Base-by-base conservation (phyloP, 1,139 yeast genomes). In the Zygoascus sp. region DNA sequence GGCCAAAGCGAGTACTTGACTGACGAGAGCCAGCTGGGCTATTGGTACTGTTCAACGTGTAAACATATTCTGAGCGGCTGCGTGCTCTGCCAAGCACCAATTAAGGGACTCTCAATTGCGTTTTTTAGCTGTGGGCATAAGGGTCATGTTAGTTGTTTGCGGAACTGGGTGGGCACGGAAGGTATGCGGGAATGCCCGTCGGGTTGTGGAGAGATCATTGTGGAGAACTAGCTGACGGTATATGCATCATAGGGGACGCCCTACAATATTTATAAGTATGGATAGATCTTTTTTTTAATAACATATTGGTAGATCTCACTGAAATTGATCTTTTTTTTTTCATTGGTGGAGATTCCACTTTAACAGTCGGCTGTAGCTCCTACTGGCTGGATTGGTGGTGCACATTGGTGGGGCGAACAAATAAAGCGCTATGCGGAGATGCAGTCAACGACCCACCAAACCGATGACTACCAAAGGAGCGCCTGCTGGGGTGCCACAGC, bases 11-110 rank as follows among this genome's bases (percentile, higher is more conserved):
- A 34, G 46, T 58, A 55, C 8, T 56, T 52, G 16, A 56, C 39
- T 13, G 19, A 21, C 8, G 47, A 44, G 17, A 11, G 42, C 47
- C 52, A 67, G 13, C 74, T 77, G 57, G 95, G 94, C 0, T 82
- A 75, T 57, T 89, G 96, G 96, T 86, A 81, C 62, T 90, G 97
- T 67, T 88, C 81, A 45, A 73, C 73, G 37, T 90, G 97, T 62
- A 68, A 72, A 2, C 69, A 66, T 40, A 70, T 72, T 23, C 82
- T 79, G 53, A 82, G 78, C 53, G 77, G 80, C 37, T 92, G 97
- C 64, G 74, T 82, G n/a, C 78, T 83, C 52, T 92, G 97, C 62
- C 75, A 82, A 52, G 83, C 79, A 58, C 92, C 96, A 2, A 74
- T 90, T 56, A 78, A 76, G 57, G 95, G 95, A 0, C 69, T 85